Conservation (phyloP, 177 flowering plant species). For the Viscum album region DNA sequence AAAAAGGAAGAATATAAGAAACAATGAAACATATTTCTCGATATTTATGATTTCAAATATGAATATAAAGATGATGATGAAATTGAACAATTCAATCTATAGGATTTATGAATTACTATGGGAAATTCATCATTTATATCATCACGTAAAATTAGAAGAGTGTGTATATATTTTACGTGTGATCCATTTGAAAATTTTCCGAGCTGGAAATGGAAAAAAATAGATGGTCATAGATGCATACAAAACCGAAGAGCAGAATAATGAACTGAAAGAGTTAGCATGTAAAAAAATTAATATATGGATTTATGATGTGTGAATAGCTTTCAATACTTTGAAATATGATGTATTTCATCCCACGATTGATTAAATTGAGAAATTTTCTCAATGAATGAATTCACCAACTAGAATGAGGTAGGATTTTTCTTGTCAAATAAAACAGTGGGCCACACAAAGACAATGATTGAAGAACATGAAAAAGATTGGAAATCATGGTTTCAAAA, state of each 20-base stretch:
- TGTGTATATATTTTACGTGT: neutral
- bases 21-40: neutral
- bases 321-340: neutral
- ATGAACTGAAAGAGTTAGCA: neutral
- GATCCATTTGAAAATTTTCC: neutral
- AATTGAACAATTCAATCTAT: neutral
- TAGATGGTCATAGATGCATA: neutral
- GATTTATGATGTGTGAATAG: neutral
- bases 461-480: neutral
- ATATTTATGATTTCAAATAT: no score
- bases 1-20: neutral
- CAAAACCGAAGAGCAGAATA: no score
- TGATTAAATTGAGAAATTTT: constrained; percentile 1
- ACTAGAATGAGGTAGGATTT: neutral
- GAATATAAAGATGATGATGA: neutral
- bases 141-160: no score
- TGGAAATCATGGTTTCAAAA: constrained; percentile 8
- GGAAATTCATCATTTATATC: neutral
- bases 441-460: neutral
- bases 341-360: neutral
- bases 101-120: neutral
- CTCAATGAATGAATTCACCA: neutral
- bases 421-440: neutral
- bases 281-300: neutral
- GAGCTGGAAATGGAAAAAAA: neutral